Evolutionary conservation across 2,329 filamentous ascomycete species (phyloP), one percentile per base, ranked within the genome.

Genomic region (Amylocarpus encephaloides): DNA sequence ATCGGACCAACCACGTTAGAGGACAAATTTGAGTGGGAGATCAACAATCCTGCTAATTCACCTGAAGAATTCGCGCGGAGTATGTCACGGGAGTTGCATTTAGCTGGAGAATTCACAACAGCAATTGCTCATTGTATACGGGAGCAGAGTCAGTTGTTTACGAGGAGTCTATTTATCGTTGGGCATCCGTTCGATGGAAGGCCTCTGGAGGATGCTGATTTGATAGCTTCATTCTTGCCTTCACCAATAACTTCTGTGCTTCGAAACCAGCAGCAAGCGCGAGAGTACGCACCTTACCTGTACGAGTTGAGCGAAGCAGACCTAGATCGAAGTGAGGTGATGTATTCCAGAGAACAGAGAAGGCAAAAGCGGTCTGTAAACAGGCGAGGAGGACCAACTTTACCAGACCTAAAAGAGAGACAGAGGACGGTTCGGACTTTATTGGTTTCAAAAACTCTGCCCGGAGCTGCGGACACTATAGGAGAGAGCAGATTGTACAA

Each of bases 21-120:
- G 33, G 93, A 98, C 64, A 93, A 97, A 66, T 97, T 98, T 55
- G 93, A 98, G 69, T 98, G 93, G 93, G 93, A 98, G 62, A 90
- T 97, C 66, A 97, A 97, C 70, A 94, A 95, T 66, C 86, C 91
- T 0, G 73, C 85, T 48, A 98, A 98, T 67, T 94, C 87, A 0
- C 90, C 93, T 2, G 93, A 98, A 70, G 89, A 95, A 51, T 98
- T 98, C 67, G 93, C 93, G 22, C 75, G 80, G 54, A 84, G 84
- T 65, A 95, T 97, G 88, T 83, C 91, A 0, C 81, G 83, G 52
- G 93, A 98, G 63, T 77, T 98, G 22, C 91, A 91, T 4, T 77
- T 98, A 15, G 89, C 88, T 1, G 93, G 93, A 56, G 93, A 98
- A 68, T 98, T 98, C 63, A 91, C 89, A 2, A 98, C 93, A 0